Base-by-base conservation (phyloP, 768 basidiomycete genomes). In the Lactarius pseudohatsudake region DNA sequence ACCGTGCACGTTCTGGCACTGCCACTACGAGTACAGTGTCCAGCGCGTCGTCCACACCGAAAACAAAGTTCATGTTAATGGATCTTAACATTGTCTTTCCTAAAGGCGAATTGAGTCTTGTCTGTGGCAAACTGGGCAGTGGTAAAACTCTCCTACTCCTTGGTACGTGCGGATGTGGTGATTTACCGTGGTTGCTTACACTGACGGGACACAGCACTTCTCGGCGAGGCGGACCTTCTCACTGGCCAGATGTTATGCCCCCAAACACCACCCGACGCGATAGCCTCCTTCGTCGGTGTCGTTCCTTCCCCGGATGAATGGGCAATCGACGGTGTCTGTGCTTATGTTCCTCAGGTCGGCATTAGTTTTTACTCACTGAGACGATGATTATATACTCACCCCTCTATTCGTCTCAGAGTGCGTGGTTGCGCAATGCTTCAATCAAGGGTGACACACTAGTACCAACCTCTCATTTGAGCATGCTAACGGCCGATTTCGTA, bases 111-210 rank as follows among this genome's bases (percentile, higher is more conserved):
- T 80, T 96, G 30, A 89, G 91, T 1, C 81, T 97, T 18, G 84
- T 97, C 20, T 95, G 93, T 72, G 95, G 95, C 2, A 92, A 94
- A 73, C 80, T 96, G 11, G 94, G 93, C 4, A 90, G 90, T 20
- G 94, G 95, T 32, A 97, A 96, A 78, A 91, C 94, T 0, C 78
- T 97, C 7, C 75, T 96, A 36, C 77, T 96, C n/a, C 80, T 90
- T 38, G 83, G 90, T 84, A 69, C 5, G 74, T 61, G 8, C 7
- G 58, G n/a, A 43, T 28, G 36, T 30, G 56, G 34, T 43, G 22
- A 36, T 28, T 36, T 53, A 26, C 34, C 57, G 34, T 11, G 22
- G 13, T 41, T 34, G 15, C 56, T 16, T 59, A 53, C 53, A 22
- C 64, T 73, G 70, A 72, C 57, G 26, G 58, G 13, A 7, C 55